phyloP scores from a whole-genome alignment of 306 rosid species.

The Glycyrrhiza uralensis region DNA sequence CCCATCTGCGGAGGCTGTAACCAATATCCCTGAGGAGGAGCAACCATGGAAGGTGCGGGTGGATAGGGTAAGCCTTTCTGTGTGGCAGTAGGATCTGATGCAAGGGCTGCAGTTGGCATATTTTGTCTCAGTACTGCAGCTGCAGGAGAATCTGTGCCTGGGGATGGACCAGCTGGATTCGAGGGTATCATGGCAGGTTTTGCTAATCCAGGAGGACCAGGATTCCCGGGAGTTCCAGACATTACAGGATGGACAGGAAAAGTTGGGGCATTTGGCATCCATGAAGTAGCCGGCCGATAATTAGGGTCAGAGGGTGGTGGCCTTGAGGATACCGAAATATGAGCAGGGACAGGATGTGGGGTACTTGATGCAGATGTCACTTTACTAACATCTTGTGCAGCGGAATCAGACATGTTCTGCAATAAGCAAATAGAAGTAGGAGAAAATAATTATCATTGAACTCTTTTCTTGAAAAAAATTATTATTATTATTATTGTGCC shows the following conservation, averaged over 20 bases:
- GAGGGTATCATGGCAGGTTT: conserved; percentile 39
- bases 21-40: conserved; percentile 77
- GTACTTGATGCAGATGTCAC: conserved; percentile 43
- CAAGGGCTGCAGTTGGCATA: conserved; percentile 42
- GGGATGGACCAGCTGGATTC: conserved; percentile 33
- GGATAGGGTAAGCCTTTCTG: conserved; percentile 56
- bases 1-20: conserved; percentile 73
- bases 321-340: conserved; percentile 38
- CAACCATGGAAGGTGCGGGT: conserved; percentile 54
- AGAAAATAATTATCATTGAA: neutral
- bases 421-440: conserved; percentile 27
- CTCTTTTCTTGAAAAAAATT: neutral
- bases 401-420: conserved; percentile 46
- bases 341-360: conserved; percentile 41
- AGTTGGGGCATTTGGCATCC: conserved; percentile 50
- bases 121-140: conserved; percentile 47
- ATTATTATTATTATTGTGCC: neutral
- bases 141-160: conserved; percentile 43
- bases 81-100: conserved; percentile 41
- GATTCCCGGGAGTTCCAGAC: conserved; percentile 57
- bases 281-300: conserved; percentile 43
- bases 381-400: conserved; percentile 42
- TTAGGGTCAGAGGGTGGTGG: conserved; percentile 47
- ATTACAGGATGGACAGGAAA: conserved; percentile 43
- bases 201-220: conserved; percentile 70